These are phyloP conservation scores for Phytophthora syringae DNA, from an alignment of 352 stramenopile species.

Conservation along the genomic window DNA sequence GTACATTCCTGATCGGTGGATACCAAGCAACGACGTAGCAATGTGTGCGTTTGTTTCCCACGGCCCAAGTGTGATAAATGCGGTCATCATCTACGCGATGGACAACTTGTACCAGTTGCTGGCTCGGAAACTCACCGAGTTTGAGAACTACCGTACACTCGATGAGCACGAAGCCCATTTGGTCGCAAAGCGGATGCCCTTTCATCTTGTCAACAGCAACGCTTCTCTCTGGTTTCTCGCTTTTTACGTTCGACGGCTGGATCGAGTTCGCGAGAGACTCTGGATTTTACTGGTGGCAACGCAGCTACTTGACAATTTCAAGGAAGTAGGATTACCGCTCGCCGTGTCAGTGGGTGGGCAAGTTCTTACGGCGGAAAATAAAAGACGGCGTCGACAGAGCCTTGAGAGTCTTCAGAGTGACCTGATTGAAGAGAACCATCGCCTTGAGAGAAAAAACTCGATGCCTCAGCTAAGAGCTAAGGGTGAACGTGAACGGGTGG, in stretches of 20 bases:
- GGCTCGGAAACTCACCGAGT: constrained; percentile 66
- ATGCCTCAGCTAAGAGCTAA: constrained; percentile 13
- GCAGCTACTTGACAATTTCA: constrained; percentile 74
- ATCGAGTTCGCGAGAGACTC: constrained; percentile 63
- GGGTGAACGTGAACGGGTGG: constrained; percentile 17
- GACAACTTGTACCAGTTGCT: constrained; percentile 73
- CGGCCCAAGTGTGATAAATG: constrained; percentile 68
- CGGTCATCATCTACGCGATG: constrained; percentile 68
- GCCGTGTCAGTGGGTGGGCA: constrained; percentile 51
- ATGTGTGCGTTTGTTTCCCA: constrained; percentile 53
- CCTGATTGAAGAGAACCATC: not conserved
- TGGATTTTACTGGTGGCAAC: constrained; percentile 76
- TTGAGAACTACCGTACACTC: constrained; percentile 76
- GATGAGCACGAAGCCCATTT: constrained; percentile 73
- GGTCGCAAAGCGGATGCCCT: constrained; percentile 78
- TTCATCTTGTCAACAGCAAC: constrained; percentile 83
- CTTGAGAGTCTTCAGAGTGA: constrained; percentile 26
- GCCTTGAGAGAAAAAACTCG: constrained; percentile 11
- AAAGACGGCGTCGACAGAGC: constrained; percentile 39
- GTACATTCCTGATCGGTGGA: constrained; percentile 61
- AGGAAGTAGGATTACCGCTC: constrained; percentile 67
- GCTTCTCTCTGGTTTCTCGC: constrained; percentile 73
- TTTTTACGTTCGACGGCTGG: constrained; percentile 64
- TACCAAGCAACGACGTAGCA: constrained; percentile 49
- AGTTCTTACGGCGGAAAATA: constrained; percentile 51